Base-by-base conservation (phyloP, 1,284 basidiomycete genomes). In the Austroboletus novae-zelandiae region DNA sequence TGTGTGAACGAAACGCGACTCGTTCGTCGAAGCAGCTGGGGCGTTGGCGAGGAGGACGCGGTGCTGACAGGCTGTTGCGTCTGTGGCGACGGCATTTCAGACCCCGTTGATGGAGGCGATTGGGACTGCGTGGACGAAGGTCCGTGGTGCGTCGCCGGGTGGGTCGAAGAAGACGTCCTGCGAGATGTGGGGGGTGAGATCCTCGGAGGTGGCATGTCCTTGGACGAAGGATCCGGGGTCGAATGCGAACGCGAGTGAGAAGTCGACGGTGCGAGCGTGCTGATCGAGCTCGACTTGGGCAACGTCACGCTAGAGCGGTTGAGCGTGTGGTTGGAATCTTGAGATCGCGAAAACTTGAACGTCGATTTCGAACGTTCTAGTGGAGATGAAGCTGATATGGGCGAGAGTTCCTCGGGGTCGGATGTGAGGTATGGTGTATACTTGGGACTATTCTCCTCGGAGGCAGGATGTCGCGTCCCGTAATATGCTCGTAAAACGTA, bases 201-300 rank as follows among this genome's bases (percentile, higher is more conserved):
- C 46, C 48, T 61, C 35, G 51, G 50, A 43, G 53, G 51, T 31
- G 54, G 36, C 5, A 31, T 39, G 11, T 55, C 55, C 43, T 45
- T 57, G 44, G 41, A 17, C 40, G 40, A 18, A 34, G 54, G 44
- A 23, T 23, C 20, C 40, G 52, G 44, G 17, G 29, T 46, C 18
- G 59, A 57, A 30, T 56, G 53, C 20, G 64, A 60, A 45, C 53
- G 59, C 29, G 62, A 64, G 9, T 52, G 57, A 17, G 64, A 65
- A 34, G 53, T 56, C 11, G 65, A 60, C 2, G 57, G 57, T 15
- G 63, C 50, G 23, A 69, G 57, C 2, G 64, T 69, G 23, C 59
- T 62, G 34, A 56, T 57, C 2, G 64, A 69, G 47, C 53, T 60
- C 45, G 52, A 62, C 31, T 58, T 62, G 45, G 54, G 62, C 14